Evolutionary conservation across 192 early-diverging fungal genomes (phyloP).

Genomic region (Backusella australiensis): DNA sequence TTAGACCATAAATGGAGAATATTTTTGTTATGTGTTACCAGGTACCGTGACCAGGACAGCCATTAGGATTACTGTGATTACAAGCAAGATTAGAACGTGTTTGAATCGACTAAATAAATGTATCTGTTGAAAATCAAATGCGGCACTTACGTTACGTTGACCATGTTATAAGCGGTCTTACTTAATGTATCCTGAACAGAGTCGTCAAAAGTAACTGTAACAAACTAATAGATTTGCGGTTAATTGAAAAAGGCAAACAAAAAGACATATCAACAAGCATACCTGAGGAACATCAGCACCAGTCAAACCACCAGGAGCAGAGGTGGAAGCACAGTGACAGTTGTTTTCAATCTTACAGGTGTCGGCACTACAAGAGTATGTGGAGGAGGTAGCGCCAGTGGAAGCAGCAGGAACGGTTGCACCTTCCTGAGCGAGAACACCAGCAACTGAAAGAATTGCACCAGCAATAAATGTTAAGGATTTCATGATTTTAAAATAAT

Average conservation of each 20-base stretch:
- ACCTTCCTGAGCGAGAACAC: slow-evolving; percentile 33
- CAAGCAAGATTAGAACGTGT: not conserved
- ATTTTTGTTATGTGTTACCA: slow-evolving; percentile 28
- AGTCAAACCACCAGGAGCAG: slow-evolving; percentile 44
- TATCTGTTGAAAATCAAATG: not conserved
- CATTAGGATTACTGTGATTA: slow-evolving; percentile 50
- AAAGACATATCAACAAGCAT: not conserved
- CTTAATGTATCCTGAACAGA: slow-evolving; percentile 41
- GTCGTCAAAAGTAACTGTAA: slow-evolving; percentile 63
- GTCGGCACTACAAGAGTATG: slow-evolving; percentile 41
- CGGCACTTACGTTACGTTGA: slow-evolving; percentile 28
- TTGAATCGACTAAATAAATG: not conserved
- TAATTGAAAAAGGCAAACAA: not conserved
- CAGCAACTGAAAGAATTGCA: slow-evolving; percentile 1
- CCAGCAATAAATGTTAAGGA: slow-evolving; percentile 6
- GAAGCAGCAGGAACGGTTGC: not conserved
- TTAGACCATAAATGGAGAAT: not conserved
- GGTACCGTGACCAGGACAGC: slow-evolving; percentile 58
- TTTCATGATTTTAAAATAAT: not conserved
- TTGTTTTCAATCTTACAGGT: slow-evolving; percentile 41
- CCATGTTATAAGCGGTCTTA: slow-evolving; percentile 25
- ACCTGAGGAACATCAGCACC: slow-evolving; percentile 46
- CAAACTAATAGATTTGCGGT: slow-evolving; percentile 35
- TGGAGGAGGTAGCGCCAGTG: not conserved
- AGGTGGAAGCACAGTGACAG: slow-evolving; percentile 48